Evolutionary conservation across 352 stramenopile species (phyloP).

Genomic region (Phytopythium chamaehyphon): DNA sequence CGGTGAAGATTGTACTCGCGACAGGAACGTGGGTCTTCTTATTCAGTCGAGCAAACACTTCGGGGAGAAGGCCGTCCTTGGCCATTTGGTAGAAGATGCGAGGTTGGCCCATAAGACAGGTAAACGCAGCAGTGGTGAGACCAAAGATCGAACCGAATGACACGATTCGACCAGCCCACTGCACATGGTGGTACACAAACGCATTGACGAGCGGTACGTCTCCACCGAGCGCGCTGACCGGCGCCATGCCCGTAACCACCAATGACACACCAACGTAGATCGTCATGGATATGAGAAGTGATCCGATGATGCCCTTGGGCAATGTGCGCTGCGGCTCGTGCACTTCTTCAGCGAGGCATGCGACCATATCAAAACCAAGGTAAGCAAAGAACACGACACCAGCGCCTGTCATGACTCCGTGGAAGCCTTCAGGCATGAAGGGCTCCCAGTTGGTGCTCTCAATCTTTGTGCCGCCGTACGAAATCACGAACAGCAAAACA

Average conservation of each 20-base stretch:
- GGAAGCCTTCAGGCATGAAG: slow-evolving; percentile 82
- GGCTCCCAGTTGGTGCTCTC: slow-evolving; percentile 73
- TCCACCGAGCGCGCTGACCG: slow-evolving; percentile 57
- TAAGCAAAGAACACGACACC: slow-evolving; percentile 92
- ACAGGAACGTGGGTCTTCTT: slow-evolving; percentile 61
- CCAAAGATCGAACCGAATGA: slow-evolving; percentile 92
- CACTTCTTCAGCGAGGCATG: slow-evolving; percentile 90
- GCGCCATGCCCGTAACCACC: slow-evolving; percentile 87
- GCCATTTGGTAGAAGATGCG: slow-evolving; percentile 92
- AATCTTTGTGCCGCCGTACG: slow-evolving; percentile 72
- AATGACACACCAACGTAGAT: slow-evolving; percentile 90
- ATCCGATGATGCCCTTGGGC: slow-evolving; percentile 91
- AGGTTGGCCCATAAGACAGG: slow-evolving; percentile 90
- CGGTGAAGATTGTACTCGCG: slow-evolving; percentile 87
- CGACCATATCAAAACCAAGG: slow-evolving; percentile 93
- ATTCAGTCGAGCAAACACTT: slow-evolving; percentile 60
- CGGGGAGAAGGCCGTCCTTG: slow-evolving; percentile 74
- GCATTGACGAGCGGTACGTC: slow-evolving; percentile 84
- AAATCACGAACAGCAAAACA: slow-evolving; percentile 90
- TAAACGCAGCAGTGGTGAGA: slow-evolving; percentile 89
- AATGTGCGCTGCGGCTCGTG: slow-evolving; percentile 87
- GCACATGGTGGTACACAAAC: slow-evolving; percentile 66
- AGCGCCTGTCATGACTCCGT: slow-evolving; percentile 85
- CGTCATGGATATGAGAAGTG: slow-evolving; percentile 86
- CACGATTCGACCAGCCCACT: slow-evolving; percentile 79